Evolutionary conservation across 2,329 filamentous ascomycete species (phyloP).

Genomic region (Talaromyces pinophilus): DNA sequence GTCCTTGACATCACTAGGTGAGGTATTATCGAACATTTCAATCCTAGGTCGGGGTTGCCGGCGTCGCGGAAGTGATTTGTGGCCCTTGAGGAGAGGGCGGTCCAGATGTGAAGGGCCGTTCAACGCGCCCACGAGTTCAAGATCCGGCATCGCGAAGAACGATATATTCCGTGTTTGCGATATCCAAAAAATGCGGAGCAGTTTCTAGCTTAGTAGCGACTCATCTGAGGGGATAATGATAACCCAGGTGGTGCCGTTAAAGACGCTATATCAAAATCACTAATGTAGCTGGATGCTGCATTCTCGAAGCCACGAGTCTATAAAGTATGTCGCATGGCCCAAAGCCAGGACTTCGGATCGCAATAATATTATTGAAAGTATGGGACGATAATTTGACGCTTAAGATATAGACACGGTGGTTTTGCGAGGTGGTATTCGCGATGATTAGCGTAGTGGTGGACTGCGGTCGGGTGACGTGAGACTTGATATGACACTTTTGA

Average conservation of each 20-base stretch:
- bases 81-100: conserved; percentile 40
- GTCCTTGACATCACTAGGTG: conserved; percentile 31
- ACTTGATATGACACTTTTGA: not conserved
- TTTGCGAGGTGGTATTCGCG: conserved; percentile 14
- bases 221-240: conserved; percentile 7
- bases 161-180: not conserved
- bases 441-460: conserved; percentile 20
- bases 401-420: not conserved
- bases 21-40: conserved; percentile 29
- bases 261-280: not conserved
- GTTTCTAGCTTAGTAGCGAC: not conserved
- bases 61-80: conserved; percentile 44
- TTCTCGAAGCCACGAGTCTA: not conserved
- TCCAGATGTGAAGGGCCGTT: conserved; percentile 32
- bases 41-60: conserved; percentile 30
- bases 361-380: no score
- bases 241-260: not conserved
- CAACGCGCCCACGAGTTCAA: conserved; percentile 33
- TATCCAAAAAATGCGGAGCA: not conserved
- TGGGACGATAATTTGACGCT: no score
- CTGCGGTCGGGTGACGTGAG: conserved; percentile 17
- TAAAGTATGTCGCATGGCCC: not conserved
- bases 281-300: not conserved
- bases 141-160: conserved; percentile 34
- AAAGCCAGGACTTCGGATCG: not conserved